phyloP scores from a whole-genome alignment of 768 basidiomycete species.

The Suillus occidentalis region DNA sequence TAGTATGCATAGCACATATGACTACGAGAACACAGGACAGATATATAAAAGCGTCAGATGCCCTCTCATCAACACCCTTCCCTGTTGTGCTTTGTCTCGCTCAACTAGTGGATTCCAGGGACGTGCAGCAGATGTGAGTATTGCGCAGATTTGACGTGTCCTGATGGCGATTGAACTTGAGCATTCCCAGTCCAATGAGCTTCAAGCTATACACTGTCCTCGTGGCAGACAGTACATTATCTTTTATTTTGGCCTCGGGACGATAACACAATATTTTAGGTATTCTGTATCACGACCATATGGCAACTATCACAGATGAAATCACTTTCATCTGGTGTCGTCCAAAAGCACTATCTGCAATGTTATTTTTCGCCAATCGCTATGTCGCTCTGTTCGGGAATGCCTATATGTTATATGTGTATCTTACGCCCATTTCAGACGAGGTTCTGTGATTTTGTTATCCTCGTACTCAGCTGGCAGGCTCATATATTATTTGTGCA shows the following conservation, averaged over 20 bases:
- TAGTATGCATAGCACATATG: not conserved
- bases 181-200: slow-evolving; percentile 1
- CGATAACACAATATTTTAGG: slow-evolving; percentile 14
- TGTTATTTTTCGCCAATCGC: slow-evolving; percentile 50
- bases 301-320: slow-evolving; percentile 35
- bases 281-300: slow-evolving; percentile 30
- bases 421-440: slow-evolving; percentile 22
- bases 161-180: not conserved
- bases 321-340: slow-evolving; percentile 47
- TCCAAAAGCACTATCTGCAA: slow-evolving; percentile 38
- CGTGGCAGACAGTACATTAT: slow-evolving; percentile 6
- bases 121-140: not conserved
- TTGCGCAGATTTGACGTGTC: not conserved
- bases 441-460: not conserved
- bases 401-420: slow-evolving; percentile 29
- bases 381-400: slow-evolving; percentile 47
- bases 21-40: not conserved
- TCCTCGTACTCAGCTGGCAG: not conserved
- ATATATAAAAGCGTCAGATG: not conserved
- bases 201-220: not conserved
- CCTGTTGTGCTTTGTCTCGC: not conserved
- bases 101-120: not conserved
- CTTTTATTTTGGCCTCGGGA: not conserved
- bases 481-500: not conserved
- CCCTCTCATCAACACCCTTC: not conserved